These are phyloP conservation scores for Theobroma grandiflorum DNA, from an alignment of 441 rosid species.

Conservation along the genomic window DNA sequence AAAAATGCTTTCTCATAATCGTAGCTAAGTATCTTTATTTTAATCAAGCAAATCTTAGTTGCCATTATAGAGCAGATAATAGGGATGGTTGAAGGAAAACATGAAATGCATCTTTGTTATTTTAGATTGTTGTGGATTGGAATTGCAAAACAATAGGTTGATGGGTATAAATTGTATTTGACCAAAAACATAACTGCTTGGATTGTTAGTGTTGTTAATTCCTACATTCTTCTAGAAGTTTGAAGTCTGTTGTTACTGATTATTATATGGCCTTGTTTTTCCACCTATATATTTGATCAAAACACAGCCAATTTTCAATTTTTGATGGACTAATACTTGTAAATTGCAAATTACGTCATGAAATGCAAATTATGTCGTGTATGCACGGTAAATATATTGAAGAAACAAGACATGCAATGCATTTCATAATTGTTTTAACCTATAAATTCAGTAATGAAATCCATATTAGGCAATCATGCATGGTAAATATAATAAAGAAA, in stretches of 20 bases:
- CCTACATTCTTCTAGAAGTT: background rate
- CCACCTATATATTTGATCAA: slow-evolving; percentile 10
- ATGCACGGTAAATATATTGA: background rate
- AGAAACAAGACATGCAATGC: background rate
- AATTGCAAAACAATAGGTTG: slow-evolving; percentile 3
- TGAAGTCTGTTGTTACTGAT: background rate
- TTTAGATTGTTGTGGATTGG: slow-evolving; percentile 2
- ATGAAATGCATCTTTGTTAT: background rate
- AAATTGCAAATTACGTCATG: background rate
- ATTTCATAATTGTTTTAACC: background rate
- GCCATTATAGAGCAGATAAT: background rate
- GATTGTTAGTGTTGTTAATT: background rate
- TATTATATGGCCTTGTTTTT: background rate
- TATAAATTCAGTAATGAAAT: slow-evolving; percentile 9
- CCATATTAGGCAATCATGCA: background rate
- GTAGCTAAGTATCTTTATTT: background rate
- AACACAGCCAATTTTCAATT: background rate
- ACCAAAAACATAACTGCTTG: background rate
- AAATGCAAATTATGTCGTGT: background rate
- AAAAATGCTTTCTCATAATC: background rate
- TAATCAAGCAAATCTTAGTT: slow-evolving; percentile 16
- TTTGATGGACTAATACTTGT: background rate
- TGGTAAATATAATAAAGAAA: background rate
- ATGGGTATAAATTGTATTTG: background rate
- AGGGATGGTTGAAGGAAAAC: background rate